A percentile compares a stretch with the other conserved stretches of the same genome.
Evolutionary conservation across 2,329 filamentous ascomycete genomes (phyloP).

Genomic region (Sphaerulina musiva): DNA sequence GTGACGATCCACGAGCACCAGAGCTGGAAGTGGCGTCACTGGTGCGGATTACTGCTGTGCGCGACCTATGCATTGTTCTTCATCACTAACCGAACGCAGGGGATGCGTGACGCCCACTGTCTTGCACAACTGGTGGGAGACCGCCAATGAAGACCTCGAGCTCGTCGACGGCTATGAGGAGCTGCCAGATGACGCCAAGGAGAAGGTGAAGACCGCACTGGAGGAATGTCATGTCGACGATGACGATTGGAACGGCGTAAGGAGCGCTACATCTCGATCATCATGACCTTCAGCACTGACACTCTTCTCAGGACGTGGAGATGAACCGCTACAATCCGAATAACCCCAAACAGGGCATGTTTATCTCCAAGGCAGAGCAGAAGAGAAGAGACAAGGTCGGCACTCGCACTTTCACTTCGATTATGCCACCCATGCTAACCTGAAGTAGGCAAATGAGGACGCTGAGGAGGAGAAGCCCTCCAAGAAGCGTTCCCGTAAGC

Average conservation of each 20-base stretch:
- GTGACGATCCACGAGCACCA: constrained; percentile 56
- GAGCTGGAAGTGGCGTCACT: constrained; percentile 76
- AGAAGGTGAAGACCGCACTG: constrained; percentile 67
- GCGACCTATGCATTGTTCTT: neutral
- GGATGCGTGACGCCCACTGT: constrained; percentile 78
- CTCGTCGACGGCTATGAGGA: constrained; percentile 77
- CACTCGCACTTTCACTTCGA: neutral
- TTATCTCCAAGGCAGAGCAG: constrained; percentile 32
- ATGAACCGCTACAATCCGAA: constrained; percentile 61
- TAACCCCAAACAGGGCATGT: constrained; percentile 31
- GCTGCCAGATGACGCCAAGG: constrained; percentile 59
- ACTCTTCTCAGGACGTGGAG: constrained; percentile 57
- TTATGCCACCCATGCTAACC: constrained; percentile 7
- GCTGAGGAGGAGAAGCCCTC: constrained; percentile 29
- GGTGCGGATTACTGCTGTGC: constrained; percentile 49
- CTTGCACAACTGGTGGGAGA: constrained; percentile 58
- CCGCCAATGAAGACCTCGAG: constrained; percentile 54
- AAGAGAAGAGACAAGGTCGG: constrained; percentile 16
- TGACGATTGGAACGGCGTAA: constrained; percentile 82
- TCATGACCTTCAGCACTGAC: constrained; percentile 13
- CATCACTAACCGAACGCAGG: constrained; percentile 48
- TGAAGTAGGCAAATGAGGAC: constrained; percentile 15
- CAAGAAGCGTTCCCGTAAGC: constrained; percentile 24
- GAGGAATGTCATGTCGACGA: constrained; percentile 73
- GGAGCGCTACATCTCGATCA: constrained; percentile 33